Base-by-base conservation (phyloP, 495 filamentous ascomycete species). In the Astrocystis sublimbata region DNA sequence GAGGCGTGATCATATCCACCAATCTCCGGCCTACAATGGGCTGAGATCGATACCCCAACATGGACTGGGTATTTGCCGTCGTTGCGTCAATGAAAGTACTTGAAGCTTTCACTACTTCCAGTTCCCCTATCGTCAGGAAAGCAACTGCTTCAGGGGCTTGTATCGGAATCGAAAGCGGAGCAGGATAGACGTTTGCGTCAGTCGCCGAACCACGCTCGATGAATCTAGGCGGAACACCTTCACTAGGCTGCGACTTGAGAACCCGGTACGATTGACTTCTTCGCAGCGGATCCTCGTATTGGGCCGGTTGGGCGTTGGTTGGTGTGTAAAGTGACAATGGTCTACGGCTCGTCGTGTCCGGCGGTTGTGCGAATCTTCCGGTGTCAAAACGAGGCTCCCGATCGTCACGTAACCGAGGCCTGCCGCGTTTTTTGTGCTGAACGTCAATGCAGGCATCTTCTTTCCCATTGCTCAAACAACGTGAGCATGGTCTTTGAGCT, bases 341-440 rank as follows among this genome's bases (percentile, higher is more conserved):
- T 61, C 81, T 69, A 60, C 79, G 76, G 64, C 81, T 76, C 15
- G 68, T 41, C 49, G 71, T 65, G 28, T 82, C 79, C 46, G 66
- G 63, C 41, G 69, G 74, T 62, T 70, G 76, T 52, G 73, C 75
- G 65, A 77, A 82, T 67, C 78, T 77, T 24, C 76, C 63, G 15
- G 73, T 67, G 51, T 87, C 83, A 61, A 81, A 86, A 63, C 83
- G 81, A 26, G 77, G 68, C 64, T 85, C 79, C 63, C 79, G 75
- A 54, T 97, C 94, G 68, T 96, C 92, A 71, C 93, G 89, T 68
- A 98, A 80, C 53, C 94, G 88, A 66, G 94, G 94, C 59, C 94
- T 83, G 21, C 94, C 94, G 62, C 94, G 83, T 72, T 97, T 98
- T 77, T 97, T 98, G 76, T 98, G 93, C 66, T 93, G 92, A 23